These are phyloP conservation scores for Ogataea nitratoaversa DNA, from an alignment of 805 yeast species.

Conservation along the genomic window DNA sequence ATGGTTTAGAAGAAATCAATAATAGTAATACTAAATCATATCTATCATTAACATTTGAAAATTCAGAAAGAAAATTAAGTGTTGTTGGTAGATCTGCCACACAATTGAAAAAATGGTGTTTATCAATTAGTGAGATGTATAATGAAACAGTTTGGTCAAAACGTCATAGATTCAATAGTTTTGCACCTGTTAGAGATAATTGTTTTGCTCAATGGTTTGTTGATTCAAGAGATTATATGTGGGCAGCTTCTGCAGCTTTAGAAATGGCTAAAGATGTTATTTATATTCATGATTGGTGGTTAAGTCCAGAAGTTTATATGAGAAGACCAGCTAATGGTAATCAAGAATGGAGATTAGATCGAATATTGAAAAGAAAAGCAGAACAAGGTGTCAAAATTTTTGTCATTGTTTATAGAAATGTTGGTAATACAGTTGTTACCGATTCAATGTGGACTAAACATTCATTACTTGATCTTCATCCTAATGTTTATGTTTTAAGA, in stretches of 20 bases:
- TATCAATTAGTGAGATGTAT: constrained; percentile 67
- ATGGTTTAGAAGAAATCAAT: constrained; percentile 30
- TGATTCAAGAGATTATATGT: constrained; percentile 86
- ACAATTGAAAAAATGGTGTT: constrained; percentile 69
- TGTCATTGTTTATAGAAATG: constrained; percentile 88
- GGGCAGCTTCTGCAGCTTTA: constrained; percentile 92
- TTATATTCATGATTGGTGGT: constrained; percentile 98
- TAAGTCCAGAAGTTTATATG: constrained; percentile 88
- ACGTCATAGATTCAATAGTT: constrained; percentile 74
- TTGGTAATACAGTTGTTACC: constrained; percentile 87
- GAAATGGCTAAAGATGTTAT: constrained; percentile 92
- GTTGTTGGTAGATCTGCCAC: constrained; percentile 63
- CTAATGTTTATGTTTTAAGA: constrained; percentile 82
- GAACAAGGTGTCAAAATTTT: constrained; percentile 92
- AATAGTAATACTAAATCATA: constrained; percentile 38
- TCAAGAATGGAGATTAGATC: constrained; percentile 88
- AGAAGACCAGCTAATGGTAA: constrained; percentile 94
- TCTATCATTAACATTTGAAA: constrained; percentile 61
- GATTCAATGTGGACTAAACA: constrained; percentile 95
- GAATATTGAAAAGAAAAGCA: constrained; percentile 84
- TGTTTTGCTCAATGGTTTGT: constrained; percentile 96
- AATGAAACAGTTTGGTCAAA: constrained; percentile 68
- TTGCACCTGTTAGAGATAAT: constrained; percentile 85
- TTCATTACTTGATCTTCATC: constrained; percentile 78
- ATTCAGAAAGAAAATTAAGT: constrained; percentile 73